These are phyloP conservation scores for Purpureocillium takamizusanense DNA, from an alignment of 2,329 filamentous ascomycete genomes.

Conservation along the genomic window DNA sequence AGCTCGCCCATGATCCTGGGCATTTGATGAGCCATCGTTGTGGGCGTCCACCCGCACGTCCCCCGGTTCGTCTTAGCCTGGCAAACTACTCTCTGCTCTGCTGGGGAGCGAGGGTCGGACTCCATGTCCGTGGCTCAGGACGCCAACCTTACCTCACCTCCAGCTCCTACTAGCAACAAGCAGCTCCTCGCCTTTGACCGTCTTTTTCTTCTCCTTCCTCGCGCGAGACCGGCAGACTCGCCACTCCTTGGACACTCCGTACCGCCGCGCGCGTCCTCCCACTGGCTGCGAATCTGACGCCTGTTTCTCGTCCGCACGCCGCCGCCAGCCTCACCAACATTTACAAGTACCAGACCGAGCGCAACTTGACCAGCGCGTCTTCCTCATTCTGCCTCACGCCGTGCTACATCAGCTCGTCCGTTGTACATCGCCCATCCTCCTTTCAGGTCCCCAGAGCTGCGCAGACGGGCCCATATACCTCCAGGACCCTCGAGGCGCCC, in stretches of 20 bases:
- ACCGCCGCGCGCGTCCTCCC: neutral
- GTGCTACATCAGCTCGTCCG: slow-evolving; percentile 2
- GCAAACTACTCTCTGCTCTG: neutral
- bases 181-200: slow-evolving; percentile 1
- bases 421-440: slow-evolving; percentile 1
- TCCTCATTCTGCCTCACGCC: slow-evolving; percentile 1
- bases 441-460: neutral
- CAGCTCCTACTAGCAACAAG: neutral
- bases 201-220: slow-evolving; percentile 1
- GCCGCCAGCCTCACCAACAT: slow-evolving; percentile 2
- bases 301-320: slow-evolving; percentile 1
- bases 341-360: slow-evolving; percentile 1
- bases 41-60: too few relatives aligned
- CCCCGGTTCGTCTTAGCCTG: neutral
- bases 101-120: neutral
- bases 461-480: neutral
- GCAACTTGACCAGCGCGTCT: slow-evolving; percentile 5
- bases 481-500: too few relatives aligned
- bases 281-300: neutral
- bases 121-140: too few relatives aligned
- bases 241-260: neutral
- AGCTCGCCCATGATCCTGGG: too few relatives aligned
- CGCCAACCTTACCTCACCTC: neutral
- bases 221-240: neutral
- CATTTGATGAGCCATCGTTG: too few relatives aligned